Evolutionary conservation across 2,329 filamentous ascomycete species (phyloP), one percentile per base, ranked within the genome.

Genomic region (Nemania diffusa): DNA sequence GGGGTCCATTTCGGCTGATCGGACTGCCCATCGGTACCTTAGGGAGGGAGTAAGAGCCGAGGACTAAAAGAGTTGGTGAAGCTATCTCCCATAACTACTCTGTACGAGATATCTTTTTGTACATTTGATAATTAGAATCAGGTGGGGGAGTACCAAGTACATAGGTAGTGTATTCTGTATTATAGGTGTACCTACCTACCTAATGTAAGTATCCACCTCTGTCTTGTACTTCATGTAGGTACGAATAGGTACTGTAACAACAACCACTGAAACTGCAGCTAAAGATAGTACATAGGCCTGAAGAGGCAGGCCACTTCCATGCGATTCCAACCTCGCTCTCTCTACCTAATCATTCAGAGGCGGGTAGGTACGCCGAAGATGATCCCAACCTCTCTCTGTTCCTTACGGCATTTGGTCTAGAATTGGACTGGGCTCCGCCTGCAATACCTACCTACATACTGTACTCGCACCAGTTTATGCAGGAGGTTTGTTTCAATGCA

Each of bases 391-490:
- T 42, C 65, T 62, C 44, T 29, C 63, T 29, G 29, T 44, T 52
- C 40, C 37, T 29, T 22, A 37, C 64, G 64, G 60, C 32, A 20
- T 27, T 46, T 27, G 13, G 40, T 58, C 65, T 51, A 42, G 44
- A 64, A 64, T 15, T 17, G 64, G 56, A 58, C 60, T 64, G 60
- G n/a, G 61, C 65, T 62, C 60, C 52, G 56, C 53, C 60, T 67
- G 57, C 53, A 56, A 64, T 40, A 24, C n/a, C n/a, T n/a, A n/a
- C n/a, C n/a, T n/a, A n/a, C n/a, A n/a, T n/a, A n/a, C n/a, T n/a
- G n/a, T n/a, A n/a, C 60, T 57, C 40, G 24, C 65, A 51, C 57
- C 57, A 67, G 71, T 68, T 66, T 72, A 75, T 74, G 72, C 68
- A 68, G 64, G 63, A 65, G 65, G 52, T 59, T 64, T 57, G 52